A percentile compares a stretch with the other conserved stretches of the same genome.
phyloP scores from a whole-genome alignment of 495 filamentous ascomycete genomes.

The Glonium stellatum region DNA sequence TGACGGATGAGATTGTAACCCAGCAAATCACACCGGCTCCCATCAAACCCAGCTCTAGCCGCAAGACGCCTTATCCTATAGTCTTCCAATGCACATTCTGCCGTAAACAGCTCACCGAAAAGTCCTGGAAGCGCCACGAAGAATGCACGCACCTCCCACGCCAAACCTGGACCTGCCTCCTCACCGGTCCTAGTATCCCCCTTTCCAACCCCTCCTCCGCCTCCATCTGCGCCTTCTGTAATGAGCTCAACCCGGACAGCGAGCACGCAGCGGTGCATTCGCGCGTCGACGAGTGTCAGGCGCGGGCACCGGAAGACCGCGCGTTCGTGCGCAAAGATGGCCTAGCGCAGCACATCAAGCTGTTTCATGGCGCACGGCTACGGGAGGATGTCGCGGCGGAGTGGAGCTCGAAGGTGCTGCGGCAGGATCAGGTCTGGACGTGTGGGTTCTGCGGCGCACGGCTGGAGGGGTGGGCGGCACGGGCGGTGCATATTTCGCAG shows the following conservation, averaged over 20 bases:
- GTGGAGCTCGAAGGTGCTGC: not conserved
- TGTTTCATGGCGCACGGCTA: not conserved
- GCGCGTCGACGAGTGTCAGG: not conserved
- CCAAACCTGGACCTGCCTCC: not conserved
- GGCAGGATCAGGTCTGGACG: not conserved
- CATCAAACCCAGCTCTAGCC: not conserved
- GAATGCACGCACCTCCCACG: not conserved
- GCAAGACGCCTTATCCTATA: not conserved
- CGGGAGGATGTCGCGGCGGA: not conserved
- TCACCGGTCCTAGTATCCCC: not conserved
- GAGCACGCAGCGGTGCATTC: not conserved
- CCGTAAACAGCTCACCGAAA: not conserved
- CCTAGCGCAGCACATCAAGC: not conserved
- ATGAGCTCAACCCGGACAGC: not conserved
- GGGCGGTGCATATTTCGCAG: not conserved
- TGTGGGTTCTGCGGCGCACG: not conserved
- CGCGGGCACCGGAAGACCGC: not conserved
- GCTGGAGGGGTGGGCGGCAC: not conserved
- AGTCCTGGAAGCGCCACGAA: not conserved
- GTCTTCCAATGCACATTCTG: not conserved
- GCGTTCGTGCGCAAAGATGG: not conserved
- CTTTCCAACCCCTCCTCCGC: not conserved
- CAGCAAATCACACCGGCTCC: not conserved
- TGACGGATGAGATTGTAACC: not conserved
- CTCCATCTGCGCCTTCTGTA: not conserved